A percentile compares a stretch with the other conserved stretches of the same genome.
Conservation (phyloP, 306 rosid genomes). For the Malus fusca region DNA sequence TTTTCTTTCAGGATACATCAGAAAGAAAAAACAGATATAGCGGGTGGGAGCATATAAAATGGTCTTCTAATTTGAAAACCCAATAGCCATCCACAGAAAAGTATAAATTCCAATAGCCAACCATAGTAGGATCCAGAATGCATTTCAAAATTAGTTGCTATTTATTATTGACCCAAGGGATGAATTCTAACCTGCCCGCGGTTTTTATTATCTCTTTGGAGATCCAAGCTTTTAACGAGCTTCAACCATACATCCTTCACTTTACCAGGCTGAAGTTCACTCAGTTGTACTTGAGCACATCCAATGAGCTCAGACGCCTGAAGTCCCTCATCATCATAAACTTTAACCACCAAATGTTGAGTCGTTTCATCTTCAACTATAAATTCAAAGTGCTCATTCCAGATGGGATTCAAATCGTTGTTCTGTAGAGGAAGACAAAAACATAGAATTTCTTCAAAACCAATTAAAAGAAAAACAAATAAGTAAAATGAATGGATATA, state of each 20-base stretch:
- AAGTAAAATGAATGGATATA: not conserved
- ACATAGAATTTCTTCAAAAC: slow-evolving; percentile 14
- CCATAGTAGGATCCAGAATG: not conserved
- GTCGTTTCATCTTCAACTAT: slow-evolving; percentile 84
- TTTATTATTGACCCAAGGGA: slow-evolving; percentile 3
- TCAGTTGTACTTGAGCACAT: slow-evolving; percentile 50
- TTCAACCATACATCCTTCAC: slow-evolving; percentile 95
- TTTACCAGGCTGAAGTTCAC: slow-evolving; percentile 86
- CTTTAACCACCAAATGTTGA: slow-evolving; percentile 69
- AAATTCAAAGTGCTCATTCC: slow-evolving; percentile 95
- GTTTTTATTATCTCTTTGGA: slow-evolving; percentile 79
- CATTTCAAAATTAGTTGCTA: slow-evolving; percentile 13
- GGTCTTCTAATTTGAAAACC: not conserved
- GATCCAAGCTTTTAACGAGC: slow-evolving; percentile 88
- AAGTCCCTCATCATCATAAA: slow-evolving; percentile 73
- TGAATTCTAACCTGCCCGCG: slow-evolving; percentile 71
- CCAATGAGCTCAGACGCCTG: slow-evolving; percentile 77
- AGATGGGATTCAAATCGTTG: slow-evolving; percentile 90
- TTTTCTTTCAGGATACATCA: not conserved
- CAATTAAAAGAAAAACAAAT: slow-evolving; percentile 5
- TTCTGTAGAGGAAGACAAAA: slow-evolving; percentile 39
- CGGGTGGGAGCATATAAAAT: not conserved
- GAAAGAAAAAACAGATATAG: not conserved
- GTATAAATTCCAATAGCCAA: not conserved
- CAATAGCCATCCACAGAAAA: not conserved